Evolutionary conservation across 2,329 filamentous ascomycete species (phyloP), one percentile per base, ranked within the genome.

Genomic region (Lachnellula cervina): DNA sequence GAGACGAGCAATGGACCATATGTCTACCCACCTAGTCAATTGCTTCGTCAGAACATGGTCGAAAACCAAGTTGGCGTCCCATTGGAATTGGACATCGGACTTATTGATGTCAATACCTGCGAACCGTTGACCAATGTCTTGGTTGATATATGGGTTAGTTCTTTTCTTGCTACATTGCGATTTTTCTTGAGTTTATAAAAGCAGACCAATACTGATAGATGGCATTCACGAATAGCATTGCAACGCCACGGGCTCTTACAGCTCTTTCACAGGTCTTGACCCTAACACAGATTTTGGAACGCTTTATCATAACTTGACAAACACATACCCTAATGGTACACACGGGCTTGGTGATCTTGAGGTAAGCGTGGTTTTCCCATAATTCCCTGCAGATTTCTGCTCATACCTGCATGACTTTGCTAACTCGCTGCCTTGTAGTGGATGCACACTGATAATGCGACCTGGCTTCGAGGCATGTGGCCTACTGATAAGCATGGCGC

Each of bases 1-100:
- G 78, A 81, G 63, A 75, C 76, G 19, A 80, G 74, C 9, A 71
- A 79, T 62, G 79, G 79, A 0, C 79, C 80, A 14, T 82, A 81
- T 69, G 50, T 72, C 71, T 61, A 47, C 49, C 54, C 59, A 40
- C 38, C 46, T 17, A 55, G 57, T 13, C 59, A 61, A 47, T 54
- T 54, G 13, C 55, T 61, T 28, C 70, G 72, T 21, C 71, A 74
- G 47, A 60, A 72, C 7, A 69, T 74, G 60, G 56, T 58, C 11
- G 71, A 74, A n/a, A 62, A 57, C 37, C 67, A 74, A 57, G 49
- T 42, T 5, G 72, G 72, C 54, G 66, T 74, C 13, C 70, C 71
- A 5, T 50, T 61, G 14, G 38, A 34, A 32, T 37, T 37, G 14
- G 69, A 73, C 53, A 65, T 72, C 54, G 69, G 72, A 52, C 40